Evolutionary conservation across 2,329 filamentous ascomycete species (phyloP).

Genomic region (Grosmannia clavigera): DNA sequence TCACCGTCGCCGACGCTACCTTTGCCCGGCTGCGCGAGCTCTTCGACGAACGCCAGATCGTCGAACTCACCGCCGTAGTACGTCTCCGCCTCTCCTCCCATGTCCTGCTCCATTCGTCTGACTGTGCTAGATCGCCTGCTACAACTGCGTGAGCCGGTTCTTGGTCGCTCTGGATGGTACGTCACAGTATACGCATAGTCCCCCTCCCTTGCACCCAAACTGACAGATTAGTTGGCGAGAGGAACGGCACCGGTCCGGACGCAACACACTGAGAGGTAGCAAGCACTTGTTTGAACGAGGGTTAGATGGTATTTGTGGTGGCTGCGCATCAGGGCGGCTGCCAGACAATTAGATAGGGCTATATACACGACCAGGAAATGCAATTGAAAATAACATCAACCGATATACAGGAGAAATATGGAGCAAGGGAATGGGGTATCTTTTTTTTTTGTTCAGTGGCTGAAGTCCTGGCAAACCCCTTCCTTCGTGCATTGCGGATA

Average conservation of each 20-base stretch:
- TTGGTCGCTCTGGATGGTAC: conserved; percentile 68
- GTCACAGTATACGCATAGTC: conserved; percentile 13
- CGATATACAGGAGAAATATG: too few relatives aligned
- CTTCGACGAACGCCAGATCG: conserved; percentile 60
- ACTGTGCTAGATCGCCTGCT: conserved; percentile 40
- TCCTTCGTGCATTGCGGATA: too few relatives aligned
- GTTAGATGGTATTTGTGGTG: neutral
- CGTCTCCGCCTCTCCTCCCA: conserved; percentile 13
- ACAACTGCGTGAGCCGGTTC: conserved; percentile 79
- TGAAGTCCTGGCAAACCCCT: too few relatives aligned
- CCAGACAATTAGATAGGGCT: neutral
- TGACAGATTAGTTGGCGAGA: conserved; percentile 37
- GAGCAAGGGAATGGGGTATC: too few relatives aligned
- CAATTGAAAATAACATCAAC: too few relatives aligned
- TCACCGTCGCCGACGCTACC: conserved; percentile 55
- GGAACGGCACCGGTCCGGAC: conserved; percentile 39
- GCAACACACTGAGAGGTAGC: conserved; percentile 5
- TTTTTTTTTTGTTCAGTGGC: too few relatives aligned
- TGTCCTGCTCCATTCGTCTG: neutral
- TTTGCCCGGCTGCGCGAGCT: conserved; percentile 49
- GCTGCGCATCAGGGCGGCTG: too few relatives aligned
- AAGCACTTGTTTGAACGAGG: neutral
- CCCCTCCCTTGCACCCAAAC: neutral
- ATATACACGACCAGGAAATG: neutral
- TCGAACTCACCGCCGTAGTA: conserved; percentile 70